Percentiles rank a stretch among this genome's conserved stretches.
Evolutionary conservation across 805 yeast genomes (phyloP).

Genomic region (Hanseniaspora nectarophila): DNA sequence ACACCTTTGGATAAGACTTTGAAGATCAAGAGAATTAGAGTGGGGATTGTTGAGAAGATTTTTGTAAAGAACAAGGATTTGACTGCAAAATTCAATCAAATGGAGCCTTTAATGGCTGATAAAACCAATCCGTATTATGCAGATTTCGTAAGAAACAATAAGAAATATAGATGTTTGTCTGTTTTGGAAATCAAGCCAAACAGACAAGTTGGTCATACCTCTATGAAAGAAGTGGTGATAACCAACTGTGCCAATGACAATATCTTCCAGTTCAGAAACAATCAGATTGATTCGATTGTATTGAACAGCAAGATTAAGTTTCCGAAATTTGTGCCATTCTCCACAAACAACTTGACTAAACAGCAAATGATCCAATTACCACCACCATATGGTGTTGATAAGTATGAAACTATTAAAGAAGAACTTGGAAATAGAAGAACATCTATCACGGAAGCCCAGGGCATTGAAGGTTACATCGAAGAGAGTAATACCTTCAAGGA

Average conservation of each 20-base stretch:
- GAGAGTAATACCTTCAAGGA: constrained; percentile 3
- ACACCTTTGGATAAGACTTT: constrained; percentile 55
- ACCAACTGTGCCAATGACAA: constrained; percentile 48
- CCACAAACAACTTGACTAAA: background rate
- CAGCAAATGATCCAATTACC: constrained; percentile 16
- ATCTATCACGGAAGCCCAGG: background rate
- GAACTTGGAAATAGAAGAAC: background rate
- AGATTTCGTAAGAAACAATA: constrained; percentile 26
- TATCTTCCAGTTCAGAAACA: constrained; percentile 40
- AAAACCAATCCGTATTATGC: constrained; percentile 26
- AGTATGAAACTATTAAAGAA: constrained; percentile 15
- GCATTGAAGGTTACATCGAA: constrained; percentile 1
- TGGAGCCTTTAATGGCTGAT: constrained; percentile 27
- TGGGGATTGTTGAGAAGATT: constrained; percentile 55
- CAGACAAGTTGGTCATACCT: constrained; percentile 31
- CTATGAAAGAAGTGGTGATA: constrained; percentile 49
- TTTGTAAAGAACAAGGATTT: constrained; percentile 49
- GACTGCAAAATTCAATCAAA: constrained; percentile 43
- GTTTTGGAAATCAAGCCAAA: constrained; percentile 55
- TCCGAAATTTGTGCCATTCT: constrained; percentile 22
- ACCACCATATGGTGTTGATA: constrained; percentile 29
- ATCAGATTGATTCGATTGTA: constrained; percentile 22
- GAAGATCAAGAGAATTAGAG: constrained; percentile 48
- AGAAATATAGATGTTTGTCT: constrained; percentile 43
- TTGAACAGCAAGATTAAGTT: constrained; percentile 23